phyloP scores from a whole-genome alignment of 805 yeast species.

The Barnettozyma salicaria region DNA sequence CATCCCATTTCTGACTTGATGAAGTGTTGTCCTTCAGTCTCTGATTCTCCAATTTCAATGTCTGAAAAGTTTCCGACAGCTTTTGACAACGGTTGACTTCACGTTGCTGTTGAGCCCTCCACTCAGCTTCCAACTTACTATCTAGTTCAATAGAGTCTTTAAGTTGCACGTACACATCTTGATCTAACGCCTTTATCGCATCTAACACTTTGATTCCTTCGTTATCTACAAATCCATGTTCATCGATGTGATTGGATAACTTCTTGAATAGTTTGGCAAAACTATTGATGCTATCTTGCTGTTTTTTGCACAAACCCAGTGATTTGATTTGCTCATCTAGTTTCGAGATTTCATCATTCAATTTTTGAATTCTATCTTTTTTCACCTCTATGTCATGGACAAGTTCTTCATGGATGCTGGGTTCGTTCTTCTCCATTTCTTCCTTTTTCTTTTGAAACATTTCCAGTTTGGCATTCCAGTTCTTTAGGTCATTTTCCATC shows the following conservation, averaged over 20 bases:
- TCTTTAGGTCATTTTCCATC: constrained; percentile 30
- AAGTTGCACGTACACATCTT: constrained; percentile 15
- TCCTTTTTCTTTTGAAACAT: constrained; percentile 19
- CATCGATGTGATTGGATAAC: constrained; percentile 17
- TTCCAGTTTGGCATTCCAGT: constrained; percentile 30
- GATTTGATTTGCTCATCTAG: constrained; percentile 18
- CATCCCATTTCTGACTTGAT: neutral
- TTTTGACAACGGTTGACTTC: constrained; percentile 29
- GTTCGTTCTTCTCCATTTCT: constrained; percentile 17
- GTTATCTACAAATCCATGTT: constrained; percentile 19
- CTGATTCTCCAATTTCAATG: constrained; percentile 13
- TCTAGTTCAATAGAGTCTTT: constrained; percentile 28
- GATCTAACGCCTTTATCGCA: constrained; percentile 16
- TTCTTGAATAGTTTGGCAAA: constrained; percentile 15
- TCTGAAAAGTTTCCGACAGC: constrained; percentile 20
- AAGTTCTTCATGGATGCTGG: constrained; percentile 14
- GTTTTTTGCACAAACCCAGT: constrained; percentile 17
- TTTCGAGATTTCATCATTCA: constrained; percentile 10
- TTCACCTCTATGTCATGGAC: constrained; percentile 17
- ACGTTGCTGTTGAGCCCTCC: constrained; percentile 35
- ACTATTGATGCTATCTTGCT: constrained; percentile 15
- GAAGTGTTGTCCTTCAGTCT: constrained; percentile 11
- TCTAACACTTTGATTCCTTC: constrained; percentile 22
- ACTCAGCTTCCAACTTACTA: constrained; percentile 31
- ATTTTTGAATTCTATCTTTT: constrained; percentile 4